Conservation (phyloP, 2,329 filamentous ascomycete species). For the Macrophomina phaseolina region DNA sequence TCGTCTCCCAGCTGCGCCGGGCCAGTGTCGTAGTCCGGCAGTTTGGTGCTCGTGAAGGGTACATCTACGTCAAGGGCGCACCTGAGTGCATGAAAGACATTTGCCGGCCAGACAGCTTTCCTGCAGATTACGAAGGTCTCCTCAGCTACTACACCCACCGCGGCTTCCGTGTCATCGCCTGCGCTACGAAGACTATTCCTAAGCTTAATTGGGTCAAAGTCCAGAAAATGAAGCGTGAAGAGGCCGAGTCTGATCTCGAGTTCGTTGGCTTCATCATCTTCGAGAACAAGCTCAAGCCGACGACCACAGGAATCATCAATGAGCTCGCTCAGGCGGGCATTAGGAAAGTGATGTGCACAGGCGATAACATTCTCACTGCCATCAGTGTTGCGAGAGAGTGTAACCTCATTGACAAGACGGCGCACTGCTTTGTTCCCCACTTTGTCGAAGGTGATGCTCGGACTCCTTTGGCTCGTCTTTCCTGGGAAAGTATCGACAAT, state of each 20-base stretch:
- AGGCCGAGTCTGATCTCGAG: constrained; percentile 82
- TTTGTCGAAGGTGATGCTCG: constrained; percentile 80
- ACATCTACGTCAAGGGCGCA: constrained; percentile 94
- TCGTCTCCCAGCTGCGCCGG: constrained; percentile 87
- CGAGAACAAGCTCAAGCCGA: constrained; percentile 96
- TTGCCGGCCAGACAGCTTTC: constrained; percentile 82
- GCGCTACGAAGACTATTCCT: constrained; percentile 84
- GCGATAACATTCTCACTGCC: constrained; percentile 95
- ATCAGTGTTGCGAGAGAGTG: constrained; percentile 95
- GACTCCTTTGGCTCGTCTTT: constrained; percentile 74
- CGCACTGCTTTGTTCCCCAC: constrained; percentile 91
- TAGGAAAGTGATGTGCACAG: constrained; percentile 92
- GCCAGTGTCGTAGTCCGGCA: constrained; percentile 92
- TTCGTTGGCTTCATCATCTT: constrained; percentile 98
- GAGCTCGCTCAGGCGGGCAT: constrained; percentile 86
- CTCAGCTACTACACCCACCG: constrained; percentile 91
- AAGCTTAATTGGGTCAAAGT: constrained; percentile 93
- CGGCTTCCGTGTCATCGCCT: constrained; percentile 95
- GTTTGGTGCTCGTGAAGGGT: constrained; percentile 82
- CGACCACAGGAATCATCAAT: constrained; percentile 78
- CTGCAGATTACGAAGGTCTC: constrained; percentile 86
- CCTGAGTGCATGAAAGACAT: constrained; percentile 97
- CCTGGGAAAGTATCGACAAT: constrained; percentile 97
- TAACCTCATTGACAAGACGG: constrained; percentile 76
- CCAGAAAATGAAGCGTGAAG: constrained; percentile 87